phyloP scores from a whole-genome alignment of 2,329 filamentous ascomycete species.

The Talaromyces sp. region DNA sequence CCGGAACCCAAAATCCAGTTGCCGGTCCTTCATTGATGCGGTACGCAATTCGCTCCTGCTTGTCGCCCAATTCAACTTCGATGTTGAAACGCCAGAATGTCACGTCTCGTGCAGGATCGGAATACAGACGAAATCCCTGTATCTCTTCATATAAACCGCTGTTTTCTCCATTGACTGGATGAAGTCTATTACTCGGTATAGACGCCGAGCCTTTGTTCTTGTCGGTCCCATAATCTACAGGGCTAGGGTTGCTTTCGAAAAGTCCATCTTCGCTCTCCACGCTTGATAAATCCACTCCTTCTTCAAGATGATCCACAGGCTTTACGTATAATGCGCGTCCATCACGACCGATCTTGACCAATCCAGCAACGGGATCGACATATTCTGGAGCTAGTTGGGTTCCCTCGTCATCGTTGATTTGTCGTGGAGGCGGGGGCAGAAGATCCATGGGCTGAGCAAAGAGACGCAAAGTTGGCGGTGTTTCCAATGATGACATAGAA shows the following conservation, averaged over 20 bases:
- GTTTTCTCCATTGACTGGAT: conserved; percentile 68
- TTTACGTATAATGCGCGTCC: conserved; percentile 85
- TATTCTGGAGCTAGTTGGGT: conserved; percentile 68
- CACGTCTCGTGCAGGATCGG: conserved; percentile 75
- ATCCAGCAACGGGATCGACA: conserved; percentile 82
- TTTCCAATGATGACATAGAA: conserved; percentile 74
- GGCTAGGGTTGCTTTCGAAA: conserved; percentile 63
- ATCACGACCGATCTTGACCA: conserved; percentile 77
- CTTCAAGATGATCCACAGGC: conserved; percentile 79
- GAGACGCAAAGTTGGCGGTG: conserved; percentile 70
- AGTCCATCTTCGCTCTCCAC: conserved; percentile 78
- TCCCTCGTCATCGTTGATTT: conserved; percentile 59
- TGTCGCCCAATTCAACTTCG: conserved; percentile 76
- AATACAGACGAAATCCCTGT: conserved; percentile 73
- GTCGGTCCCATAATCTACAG: conserved; percentile 40
- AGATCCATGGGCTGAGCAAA: conserved; percentile 85
- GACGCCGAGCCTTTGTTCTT: conserved; percentile 29
- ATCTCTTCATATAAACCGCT: conserved; percentile 78
- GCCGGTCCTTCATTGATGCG: conserved; percentile 89
- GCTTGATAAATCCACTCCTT: conserved; percentile 71
- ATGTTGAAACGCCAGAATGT: conserved; percentile 98
- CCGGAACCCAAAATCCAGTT: conserved; percentile 91
- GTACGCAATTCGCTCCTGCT: conserved; percentile 85
- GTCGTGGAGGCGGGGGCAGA: conserved; percentile 69
- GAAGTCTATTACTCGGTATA: conserved; percentile 47